Evolutionary conservation across 305 asterid species (phyloP).

Genomic region (Stenogyne calaminthoides): DNA sequence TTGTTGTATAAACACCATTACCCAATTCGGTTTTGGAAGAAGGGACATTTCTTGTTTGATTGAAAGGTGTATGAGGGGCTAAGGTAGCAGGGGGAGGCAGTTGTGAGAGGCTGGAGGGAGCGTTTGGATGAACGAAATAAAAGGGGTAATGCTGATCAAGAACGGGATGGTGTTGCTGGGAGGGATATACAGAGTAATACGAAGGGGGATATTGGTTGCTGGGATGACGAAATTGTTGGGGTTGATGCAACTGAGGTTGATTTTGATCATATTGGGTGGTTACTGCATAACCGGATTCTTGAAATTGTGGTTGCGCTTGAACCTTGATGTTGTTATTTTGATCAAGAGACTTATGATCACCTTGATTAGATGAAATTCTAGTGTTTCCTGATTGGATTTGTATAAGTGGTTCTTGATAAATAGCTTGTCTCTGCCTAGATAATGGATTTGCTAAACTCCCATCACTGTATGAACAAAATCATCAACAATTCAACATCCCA

Average conservation of each 20-base stretch:
- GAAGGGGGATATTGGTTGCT: slow-evolving; percentile 54
- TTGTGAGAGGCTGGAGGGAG: background rate
- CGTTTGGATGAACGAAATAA: slow-evolving; percentile 45
- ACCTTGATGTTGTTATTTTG: slow-evolving; percentile 37
- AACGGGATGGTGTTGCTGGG: slow-evolving; percentile 55
- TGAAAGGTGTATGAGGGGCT: slow-evolving; percentile 33
- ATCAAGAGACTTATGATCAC: slow-evolving; percentile 47
- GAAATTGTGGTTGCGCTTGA: slow-evolving; percentile 60
- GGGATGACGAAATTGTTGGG: slow-evolving; percentile 65
- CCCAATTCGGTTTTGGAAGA: slow-evolving; percentile 61
- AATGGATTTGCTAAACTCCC: slow-evolving; percentile 64
- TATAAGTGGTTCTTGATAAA: slow-evolving; percentile 58
- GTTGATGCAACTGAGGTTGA: slow-evolving; percentile 65
- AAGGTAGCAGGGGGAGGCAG: slow-evolving; percentile 29
- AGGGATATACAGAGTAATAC: slow-evolving; percentile 61
- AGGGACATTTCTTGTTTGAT: slow-evolving; percentile 46
- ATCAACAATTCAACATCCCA: slow-evolving; percentile 16
- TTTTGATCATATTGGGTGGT: slow-evolving; percentile 60
- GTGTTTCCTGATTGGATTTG: slow-evolving; percentile 54
- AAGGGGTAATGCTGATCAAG: slow-evolving; percentile 72
- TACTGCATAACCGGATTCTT: slow-evolving; percentile 55
- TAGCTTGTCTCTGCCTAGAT: slow-evolving; percentile 61
- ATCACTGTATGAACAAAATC: slow-evolving; percentile 57
- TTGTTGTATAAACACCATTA: slow-evolving; percentile 56
- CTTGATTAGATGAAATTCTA: slow-evolving; percentile 42